These are phyloP conservation scores for Whalleya microplaca DNA, from an alignment of 2,329 filamentous ascomycete species.

Conservation along the genomic window DNA sequence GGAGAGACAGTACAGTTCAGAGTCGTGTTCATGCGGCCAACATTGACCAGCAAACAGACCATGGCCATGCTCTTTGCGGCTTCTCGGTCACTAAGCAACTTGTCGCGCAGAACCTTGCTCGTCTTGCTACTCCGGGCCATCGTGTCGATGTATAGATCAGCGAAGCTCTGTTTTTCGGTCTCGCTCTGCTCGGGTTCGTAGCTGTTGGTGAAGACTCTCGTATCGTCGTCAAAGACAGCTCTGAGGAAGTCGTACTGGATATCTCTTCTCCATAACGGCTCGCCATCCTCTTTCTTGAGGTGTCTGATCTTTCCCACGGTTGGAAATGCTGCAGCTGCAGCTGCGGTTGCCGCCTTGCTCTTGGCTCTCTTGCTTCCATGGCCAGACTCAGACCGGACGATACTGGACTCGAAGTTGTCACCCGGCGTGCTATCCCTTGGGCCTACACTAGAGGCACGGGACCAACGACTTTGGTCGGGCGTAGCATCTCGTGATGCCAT, in stretches of 20 bases:
- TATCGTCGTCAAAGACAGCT: slow-evolving; percentile 76
- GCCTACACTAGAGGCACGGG: slow-evolving; percentile 30
- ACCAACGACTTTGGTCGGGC: slow-evolving; percentile 29
- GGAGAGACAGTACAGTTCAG: slow-evolving; percentile 75
- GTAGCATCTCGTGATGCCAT: slow-evolving; percentile 36
- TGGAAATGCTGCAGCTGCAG: slow-evolving; percentile 24
- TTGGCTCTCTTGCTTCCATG: slow-evolving; percentile 32
- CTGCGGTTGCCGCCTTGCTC: slow-evolving; percentile 26
- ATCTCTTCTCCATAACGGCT: slow-evolving; percentile 83
- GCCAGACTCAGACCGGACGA: slow-evolving; percentile 28
- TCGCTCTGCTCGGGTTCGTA: slow-evolving; percentile 64
- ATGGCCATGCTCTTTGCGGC: slow-evolving; percentile 98
- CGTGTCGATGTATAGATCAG: slow-evolving; percentile 96
- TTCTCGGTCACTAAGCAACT: slow-evolving; percentile 87
- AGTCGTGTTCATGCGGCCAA: slow-evolving; percentile 98
- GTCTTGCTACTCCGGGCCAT: slow-evolving; percentile 99
- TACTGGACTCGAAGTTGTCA: slow-evolving; percentile 32
- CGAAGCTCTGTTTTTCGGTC: slow-evolving; percentile 74
- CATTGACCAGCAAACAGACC: slow-evolving; percentile 96
- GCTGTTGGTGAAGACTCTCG: slow-evolving; percentile 81
- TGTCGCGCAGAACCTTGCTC: slow-evolving; percentile 97
- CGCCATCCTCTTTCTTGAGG: slow-evolving; percentile 86
- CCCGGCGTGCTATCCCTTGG: slow-evolving; percentile 26
- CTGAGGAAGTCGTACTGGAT: slow-evolving; percentile 88
- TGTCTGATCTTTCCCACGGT: slow-evolving; percentile 73